A percentile compares a stretch with the other conserved stretches of the same genome.
These are phyloP conservation scores for Pezicula rhizophila DNA, from an alignment of 2,329 filamentous ascomycete species.

Conservation along the genomic window DNA sequence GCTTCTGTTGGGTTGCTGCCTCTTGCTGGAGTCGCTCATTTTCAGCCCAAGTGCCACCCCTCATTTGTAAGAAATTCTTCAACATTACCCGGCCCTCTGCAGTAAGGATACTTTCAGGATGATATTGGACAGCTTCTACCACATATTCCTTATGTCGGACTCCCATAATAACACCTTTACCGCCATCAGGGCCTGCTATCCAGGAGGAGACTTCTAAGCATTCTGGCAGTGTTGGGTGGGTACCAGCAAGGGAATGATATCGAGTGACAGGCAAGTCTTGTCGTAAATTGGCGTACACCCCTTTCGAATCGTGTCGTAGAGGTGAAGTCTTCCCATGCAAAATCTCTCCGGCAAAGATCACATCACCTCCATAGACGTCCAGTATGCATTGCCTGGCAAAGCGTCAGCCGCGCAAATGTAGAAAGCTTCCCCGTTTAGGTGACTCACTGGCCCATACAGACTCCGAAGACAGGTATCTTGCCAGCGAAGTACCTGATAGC, in stretches of 20 bases:
- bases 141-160: slow-evolving; percentile 87
- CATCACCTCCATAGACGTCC: slow-evolving; percentile 84
- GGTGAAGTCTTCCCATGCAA: slow-evolving; percentile 95
- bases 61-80: slow-evolving; percentile 83
- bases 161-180: slow-evolving; percentile 89
- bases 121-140: slow-evolving; percentile 96
- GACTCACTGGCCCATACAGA: slow-evolving; percentile 92
- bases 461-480: slow-evolving; percentile 92
- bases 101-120: slow-evolving; percentile 94
- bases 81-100: slow-evolving; percentile 85
- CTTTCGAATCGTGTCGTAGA: slow-evolving; percentile 81
- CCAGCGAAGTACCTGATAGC: slow-evolving; percentile 87
- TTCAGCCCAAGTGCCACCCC: slow-evolving; percentile 85
- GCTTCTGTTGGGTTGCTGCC: slow-evolving; percentile 23
- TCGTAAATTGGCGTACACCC: slow-evolving; percentile 78
- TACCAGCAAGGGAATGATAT: slow-evolving; percentile 94
- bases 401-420: slow-evolving; percentile 5
- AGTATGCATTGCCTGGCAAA: slow-evolving; percentile 79
- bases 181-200: slow-evolving; percentile 70
- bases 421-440: not conserved
- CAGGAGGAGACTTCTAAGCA: slow-evolving; percentile 87
- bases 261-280: slow-evolving; percentile 83
- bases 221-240: slow-evolving; percentile 76
- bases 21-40: slow-evolving; percentile 54
- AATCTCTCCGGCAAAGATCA: slow-evolving; percentile 91